Evolutionary conservation across 345 rosid genomes (phyloP).

Genomic region (Eucalyptus curtisii): DNA sequence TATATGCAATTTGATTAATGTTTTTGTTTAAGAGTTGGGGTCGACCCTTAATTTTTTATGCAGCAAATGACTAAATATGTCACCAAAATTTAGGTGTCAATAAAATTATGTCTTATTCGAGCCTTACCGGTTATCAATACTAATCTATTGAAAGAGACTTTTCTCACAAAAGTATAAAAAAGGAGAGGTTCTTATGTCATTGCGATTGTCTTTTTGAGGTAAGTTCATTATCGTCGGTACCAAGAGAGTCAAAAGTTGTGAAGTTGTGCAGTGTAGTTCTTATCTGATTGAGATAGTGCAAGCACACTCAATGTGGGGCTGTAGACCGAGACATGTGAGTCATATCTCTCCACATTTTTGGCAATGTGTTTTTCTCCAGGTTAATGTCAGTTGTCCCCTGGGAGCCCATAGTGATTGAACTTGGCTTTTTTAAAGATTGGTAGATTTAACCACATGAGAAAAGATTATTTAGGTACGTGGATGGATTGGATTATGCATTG

Average conservation of each 20-base stretch:
- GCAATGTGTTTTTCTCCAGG: not conserved
- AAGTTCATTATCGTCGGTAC: not conserved
- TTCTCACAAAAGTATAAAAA: not conserved
- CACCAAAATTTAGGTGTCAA: fast-evolving
- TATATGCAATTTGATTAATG: too few species aligned
- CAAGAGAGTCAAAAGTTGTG: not conserved
- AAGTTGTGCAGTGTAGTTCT: not conserved
- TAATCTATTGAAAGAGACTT: not conserved
- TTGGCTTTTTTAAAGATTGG: not conserved
- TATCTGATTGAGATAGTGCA: not conserved
- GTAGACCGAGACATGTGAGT: not conserved
- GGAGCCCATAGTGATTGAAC: not conserved
- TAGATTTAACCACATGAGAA: not conserved
- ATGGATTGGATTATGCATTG: not conserved
- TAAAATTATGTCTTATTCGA: too few species aligned
- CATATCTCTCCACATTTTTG: not conserved
- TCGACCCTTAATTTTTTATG: too few species aligned
- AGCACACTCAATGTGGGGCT: not conserved
- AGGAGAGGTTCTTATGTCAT: not conserved
- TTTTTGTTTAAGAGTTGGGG: too few species aligned
- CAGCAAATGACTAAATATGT: too few species aligned
- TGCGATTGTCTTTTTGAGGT: not conserved
- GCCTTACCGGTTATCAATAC: not conserved
- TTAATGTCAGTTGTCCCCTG: not conserved
- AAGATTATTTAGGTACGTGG: not conserved